Evolutionary conservation across 768 basidiomycete species (phyloP), one percentile per base, ranked within the genome.

Genomic region (Antrodiella citrinella): DNA sequence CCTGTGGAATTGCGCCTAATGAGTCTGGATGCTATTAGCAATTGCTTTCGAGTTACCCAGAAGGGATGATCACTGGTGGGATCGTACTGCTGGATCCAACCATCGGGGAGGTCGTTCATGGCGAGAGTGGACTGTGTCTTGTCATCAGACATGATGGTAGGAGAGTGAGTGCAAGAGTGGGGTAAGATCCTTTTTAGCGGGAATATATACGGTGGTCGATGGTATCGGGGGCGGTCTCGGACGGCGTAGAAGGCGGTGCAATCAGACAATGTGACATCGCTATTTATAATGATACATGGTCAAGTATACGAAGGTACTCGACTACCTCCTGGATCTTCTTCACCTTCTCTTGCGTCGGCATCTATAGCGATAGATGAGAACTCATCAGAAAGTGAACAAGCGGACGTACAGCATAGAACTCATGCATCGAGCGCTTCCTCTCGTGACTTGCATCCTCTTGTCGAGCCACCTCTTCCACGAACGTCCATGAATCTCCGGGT

Each of bases 41-140:
- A 50, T 45, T 22, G n/a, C 18, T 48, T n/a, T 26, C 21, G 12
- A 57, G 26, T 47, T 51, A 76, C 81, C 66, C 75, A 83, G 66
- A 76, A 84, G 0, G 65, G 60, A 49, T 69, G 76, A 0, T 72
- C 63, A 21, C 70, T 60, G 1, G 50, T 60, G 7, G 63, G 46
- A 49, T 83, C 80, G 26, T 66, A 62, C 54, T 79, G 71, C 46
- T 70, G 59, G 20, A 77, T 63, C 82, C 82, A 84, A 30, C 81
- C 82, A 24, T 71, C 62, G 2, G 82, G 82, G 10, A 83, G 66
- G 46, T 72, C 68, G 40, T 58, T 55, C n/a, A 67, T 43, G 48
- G 50, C 55, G 41, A 42, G 51, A 7, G 7, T 35, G 30, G 58
- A 59, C 61, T 45, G 45, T 56, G 48, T 58, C 59, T 65, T 65